phyloP scores from a whole-genome alignment of 1,284 basidiomycete genomes.

The Ustilago hordei region DNA sequence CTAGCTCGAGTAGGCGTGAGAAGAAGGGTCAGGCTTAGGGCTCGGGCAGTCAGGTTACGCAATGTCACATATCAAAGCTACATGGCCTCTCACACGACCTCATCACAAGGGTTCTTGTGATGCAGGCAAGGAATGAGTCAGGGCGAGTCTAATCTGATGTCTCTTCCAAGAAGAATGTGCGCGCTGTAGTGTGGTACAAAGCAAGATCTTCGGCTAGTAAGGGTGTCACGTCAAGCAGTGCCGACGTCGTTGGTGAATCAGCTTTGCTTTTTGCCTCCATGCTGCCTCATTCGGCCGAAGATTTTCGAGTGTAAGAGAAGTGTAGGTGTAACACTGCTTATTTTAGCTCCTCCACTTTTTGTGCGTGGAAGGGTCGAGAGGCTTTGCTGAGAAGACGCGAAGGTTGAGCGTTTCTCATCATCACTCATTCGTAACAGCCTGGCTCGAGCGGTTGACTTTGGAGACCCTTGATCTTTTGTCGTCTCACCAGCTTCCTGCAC shows the following conservation, averaged over 20 bases:
- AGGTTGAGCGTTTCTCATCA: conserved; percentile 4
- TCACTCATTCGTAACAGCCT: not conserved
- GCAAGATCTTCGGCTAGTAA: conserved; percentile 4
- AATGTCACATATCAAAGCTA: conserved; percentile 6
- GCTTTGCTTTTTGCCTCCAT: conserved; percentile 7
- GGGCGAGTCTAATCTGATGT: not conserved
- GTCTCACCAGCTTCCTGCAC: not conserved
- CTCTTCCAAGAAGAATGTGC: not conserved
- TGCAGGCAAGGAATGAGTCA: not conserved
- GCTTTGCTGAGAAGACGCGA: not conserved
- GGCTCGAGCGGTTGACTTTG: conserved; percentile 1
- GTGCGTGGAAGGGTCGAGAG: not conserved
- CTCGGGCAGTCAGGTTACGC: not conserved
- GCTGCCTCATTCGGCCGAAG: not conserved
- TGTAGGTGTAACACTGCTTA: conserved; percentile 4
- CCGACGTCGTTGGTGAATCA: conserved; percentile 44
- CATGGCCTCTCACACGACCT: not conserved
- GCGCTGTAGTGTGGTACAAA: not conserved
- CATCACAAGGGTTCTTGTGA: not conserved
- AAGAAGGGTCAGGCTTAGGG: not conserved
- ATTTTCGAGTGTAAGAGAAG: not conserved
- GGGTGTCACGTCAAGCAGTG: conserved; percentile 31
- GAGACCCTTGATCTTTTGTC: not conserved
- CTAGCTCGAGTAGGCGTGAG: not conserved
- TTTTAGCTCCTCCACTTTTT: conserved; percentile 11